phyloP scores from a whole-genome alignment of 768 basidiomycete genomes.

The Serendipita indica region DNA sequence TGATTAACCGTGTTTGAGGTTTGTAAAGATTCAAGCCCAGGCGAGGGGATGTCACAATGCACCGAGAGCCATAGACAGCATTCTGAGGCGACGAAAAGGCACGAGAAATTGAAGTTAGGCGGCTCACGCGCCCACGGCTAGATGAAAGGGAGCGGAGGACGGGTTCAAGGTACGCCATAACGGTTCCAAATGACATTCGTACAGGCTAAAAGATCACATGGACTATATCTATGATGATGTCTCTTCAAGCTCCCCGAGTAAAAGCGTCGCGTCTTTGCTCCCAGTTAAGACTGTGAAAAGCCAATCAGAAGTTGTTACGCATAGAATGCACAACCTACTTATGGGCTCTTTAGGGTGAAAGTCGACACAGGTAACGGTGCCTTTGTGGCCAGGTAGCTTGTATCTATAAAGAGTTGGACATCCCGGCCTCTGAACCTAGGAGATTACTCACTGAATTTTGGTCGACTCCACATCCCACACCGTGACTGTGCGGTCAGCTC shows the following conservation, averaged over 20 bases:
- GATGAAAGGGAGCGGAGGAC: too few species aligned
- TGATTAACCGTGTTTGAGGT: too few species aligned
- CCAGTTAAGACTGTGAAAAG: conserved; percentile 60
- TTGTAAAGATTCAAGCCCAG: too few species aligned
- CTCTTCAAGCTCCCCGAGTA: conserved; percentile 77
- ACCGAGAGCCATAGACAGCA: too few species aligned
- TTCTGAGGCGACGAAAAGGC: too few species aligned
- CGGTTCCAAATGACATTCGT: conserved; percentile 1
- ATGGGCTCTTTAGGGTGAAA: conserved; percentile 95
- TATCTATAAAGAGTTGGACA: too few species aligned
- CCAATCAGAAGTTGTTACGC: conserved; percentile 6
- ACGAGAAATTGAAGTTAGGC: too few species aligned
- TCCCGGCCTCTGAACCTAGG: too few species aligned
- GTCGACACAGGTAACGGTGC: conserved; percentile 88
- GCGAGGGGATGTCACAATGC: too few species aligned
- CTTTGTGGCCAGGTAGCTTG: conserved; percentile 94
- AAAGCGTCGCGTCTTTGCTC: conserved; percentile 86
- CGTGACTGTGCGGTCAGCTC: conserved; percentile 73
- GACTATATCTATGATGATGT: conserved; percentile 1
- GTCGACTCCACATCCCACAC: conserved; percentile 78
- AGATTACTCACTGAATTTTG: too few species aligned
- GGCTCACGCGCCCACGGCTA: too few species aligned
- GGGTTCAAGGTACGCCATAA: too few species aligned
- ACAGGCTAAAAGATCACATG: background rate
- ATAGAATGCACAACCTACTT: conserved; percentile 36